Conservation (phyloP, 306 rosid genomes). For the Nissolia schottii region DNA sequence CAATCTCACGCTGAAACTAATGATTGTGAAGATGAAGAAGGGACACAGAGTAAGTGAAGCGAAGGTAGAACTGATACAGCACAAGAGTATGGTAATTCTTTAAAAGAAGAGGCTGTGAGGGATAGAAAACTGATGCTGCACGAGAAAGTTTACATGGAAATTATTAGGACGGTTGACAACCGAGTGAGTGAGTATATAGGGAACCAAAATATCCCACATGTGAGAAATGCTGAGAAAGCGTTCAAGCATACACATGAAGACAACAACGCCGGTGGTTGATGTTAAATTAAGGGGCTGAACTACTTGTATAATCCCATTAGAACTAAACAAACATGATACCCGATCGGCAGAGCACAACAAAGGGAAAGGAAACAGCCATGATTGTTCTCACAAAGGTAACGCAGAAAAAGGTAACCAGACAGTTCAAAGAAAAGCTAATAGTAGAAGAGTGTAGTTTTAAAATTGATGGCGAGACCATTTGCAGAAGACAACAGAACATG, state of each 20-base stretch:
- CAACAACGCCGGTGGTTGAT: conserved; percentile 21
- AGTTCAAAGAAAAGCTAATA: conserved; percentile 29
- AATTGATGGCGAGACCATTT: conserved; percentile 24
- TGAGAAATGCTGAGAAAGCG: conserved; percentile 14
- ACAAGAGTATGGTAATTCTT: background rate
- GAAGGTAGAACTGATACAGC: background rate
- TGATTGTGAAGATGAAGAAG: conserved; percentile 12
- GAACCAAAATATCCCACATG: conserved; percentile 10
- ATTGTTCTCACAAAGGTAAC: conserved; percentile 56
- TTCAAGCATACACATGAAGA: conserved; percentile 26
- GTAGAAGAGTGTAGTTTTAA: conserved; percentile 32
- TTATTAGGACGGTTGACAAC: background rate
- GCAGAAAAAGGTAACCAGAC: conserved; percentile 36
- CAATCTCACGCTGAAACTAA: conserved; percentile 5
- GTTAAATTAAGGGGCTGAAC: background rate
- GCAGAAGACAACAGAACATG: conserved; percentile 20
- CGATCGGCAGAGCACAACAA: conserved; percentile 5
- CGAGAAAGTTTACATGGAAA: conserved; percentile 14
- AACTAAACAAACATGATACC: conserved; percentile 19
- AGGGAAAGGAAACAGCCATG: conserved; percentile 57
- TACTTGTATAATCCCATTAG: background rate
- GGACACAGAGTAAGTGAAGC: background rate
- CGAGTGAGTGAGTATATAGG: background rate
- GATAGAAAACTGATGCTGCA: conserved; percentile 16
- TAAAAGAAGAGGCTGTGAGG: conserved; percentile 11